Evolutionary conservation across 768 basidiomycete species (phyloP), one percentile per base, ranked within the genome.

Genomic region (Lactarius sanguifluus): DNA sequence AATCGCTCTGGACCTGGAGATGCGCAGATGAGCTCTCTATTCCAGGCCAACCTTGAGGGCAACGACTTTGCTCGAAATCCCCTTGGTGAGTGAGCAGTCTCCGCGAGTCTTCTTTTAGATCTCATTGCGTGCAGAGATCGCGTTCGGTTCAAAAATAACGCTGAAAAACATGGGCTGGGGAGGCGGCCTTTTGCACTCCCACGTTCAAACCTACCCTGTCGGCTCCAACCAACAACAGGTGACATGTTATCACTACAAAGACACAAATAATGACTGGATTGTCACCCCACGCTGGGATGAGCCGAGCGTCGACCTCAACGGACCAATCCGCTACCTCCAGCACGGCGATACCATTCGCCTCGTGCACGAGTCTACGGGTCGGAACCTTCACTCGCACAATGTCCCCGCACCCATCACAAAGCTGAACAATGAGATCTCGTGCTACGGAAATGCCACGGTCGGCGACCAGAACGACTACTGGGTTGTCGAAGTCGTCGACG

Each of bases 171-270:
- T 97, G 83, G 97, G 95, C 13, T 99, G 91, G 82, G 97, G 96
- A 18, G 97, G 97, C 59, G 97, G 97, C 32, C 83, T 99, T 5
- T 81, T 99, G 3, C 97, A 99, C 75, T 98, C 96, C 5, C 97
- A 99, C 75, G 85, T 94, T n/a, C 96, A 98, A 73, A 89, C 93
- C 1, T 97, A 88, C 75, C 97, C 97, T 0, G 82, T 88, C 25
- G 97, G 96, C 15, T 97, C 95, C 0, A 80, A 80, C 64, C 97
- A 98, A 74, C 97, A 98, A 73, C 97, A 99, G 77, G 88, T 98
- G 4, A 98, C 97, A 0, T 99, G 97, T 77, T 99, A 98, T 76
- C 97, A 99, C 79, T 98, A 99, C 85, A 98, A 97, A 79, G 97
- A 98, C 74, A 87, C 89, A 57, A 99, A 99, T 83, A 99, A 99